Evolutionary conservation across 108 stramenopile genomes (phyloP).

Genomic region (Skeletonema menzelii): DNA sequence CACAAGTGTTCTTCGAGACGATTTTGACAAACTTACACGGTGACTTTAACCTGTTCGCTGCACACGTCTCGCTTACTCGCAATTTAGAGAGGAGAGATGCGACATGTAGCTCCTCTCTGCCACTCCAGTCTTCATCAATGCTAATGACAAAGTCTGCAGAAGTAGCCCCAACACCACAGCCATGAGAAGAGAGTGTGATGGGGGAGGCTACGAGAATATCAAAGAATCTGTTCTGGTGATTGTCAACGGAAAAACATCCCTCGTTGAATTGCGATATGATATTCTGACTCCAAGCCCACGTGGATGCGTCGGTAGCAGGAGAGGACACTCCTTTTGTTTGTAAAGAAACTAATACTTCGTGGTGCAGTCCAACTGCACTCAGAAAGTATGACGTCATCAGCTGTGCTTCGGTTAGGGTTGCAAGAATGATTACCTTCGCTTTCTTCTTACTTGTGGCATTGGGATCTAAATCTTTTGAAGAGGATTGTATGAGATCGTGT

Average conservation of each 20-base stretch:
- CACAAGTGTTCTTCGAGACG: conserved; percentile 58
- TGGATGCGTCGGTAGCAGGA: conserved; percentile 4
- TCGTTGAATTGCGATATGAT: conserved; percentile 53
- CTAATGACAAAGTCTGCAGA: conserved; percentile 67
- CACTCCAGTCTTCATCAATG: conserved; percentile 90
- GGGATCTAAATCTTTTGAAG: not conserved
- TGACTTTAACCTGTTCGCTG: not conserved
- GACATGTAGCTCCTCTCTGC: conserved; percentile 52
- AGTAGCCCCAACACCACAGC: conserved; percentile 64
- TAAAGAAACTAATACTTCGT: conserved; percentile 44
- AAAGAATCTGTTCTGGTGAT: conserved; percentile 6
- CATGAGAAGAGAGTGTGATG: conserved; percentile 40
- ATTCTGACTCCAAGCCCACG: conserved; percentile 62
- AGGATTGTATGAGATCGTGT: conserved; percentile 5
- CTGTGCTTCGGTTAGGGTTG: conserved; percentile 61
- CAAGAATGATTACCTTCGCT: conserved; percentile 71
- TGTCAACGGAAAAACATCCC: not conserved
- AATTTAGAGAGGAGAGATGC: conserved; percentile 41
- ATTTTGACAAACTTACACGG: conserved; percentile 58
- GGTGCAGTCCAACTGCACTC: conserved; percentile 65
- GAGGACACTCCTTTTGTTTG: not conserved
- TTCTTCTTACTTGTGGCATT: conserved; percentile 15
- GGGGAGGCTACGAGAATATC: conserved; percentile 75
- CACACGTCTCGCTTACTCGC: conserved; percentile 7
- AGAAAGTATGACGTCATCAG: conserved; percentile 62